Conservation (phyloP, 2,329 filamentous ascomycete genomes). For the Colletotrichum magnum region DNA sequence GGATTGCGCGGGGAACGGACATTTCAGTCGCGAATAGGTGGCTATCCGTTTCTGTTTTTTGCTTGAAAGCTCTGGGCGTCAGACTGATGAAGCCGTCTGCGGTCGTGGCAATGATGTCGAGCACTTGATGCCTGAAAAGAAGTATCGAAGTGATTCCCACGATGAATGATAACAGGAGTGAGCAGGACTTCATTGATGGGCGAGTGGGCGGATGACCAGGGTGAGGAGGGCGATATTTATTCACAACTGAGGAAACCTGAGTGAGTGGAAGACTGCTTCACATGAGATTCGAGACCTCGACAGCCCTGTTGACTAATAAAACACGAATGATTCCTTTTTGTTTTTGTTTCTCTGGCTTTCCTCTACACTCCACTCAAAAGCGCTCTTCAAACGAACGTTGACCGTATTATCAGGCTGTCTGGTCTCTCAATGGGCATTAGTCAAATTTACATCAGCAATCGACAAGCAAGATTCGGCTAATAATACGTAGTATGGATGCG, state of each 20-base stretch:
- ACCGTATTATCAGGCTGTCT: conserved; percentile 6
- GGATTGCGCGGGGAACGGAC: conserved; percentile 81
- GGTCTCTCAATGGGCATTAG: conserved; percentile 40
- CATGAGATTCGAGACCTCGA: conserved; percentile 8
- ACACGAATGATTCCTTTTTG: neutral
- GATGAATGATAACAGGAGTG: conserved; percentile 48
- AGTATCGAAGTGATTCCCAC: conserved; percentile 48
- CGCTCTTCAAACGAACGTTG: neutral
- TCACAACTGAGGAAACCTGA: neutral
- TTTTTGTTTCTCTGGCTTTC: neutral
- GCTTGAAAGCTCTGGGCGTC: neutral
- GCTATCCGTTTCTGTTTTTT: conserved; percentile 30
- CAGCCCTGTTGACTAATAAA: conserved; percentile 6
- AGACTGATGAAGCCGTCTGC: conserved; percentile 39
- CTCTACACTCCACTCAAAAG: conserved; percentile 1
- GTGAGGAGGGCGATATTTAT: neutral
- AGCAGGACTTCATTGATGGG: conserved; percentile 49
- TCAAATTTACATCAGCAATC: conserved; percentile 49
- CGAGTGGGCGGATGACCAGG: neutral
- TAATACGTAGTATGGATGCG: too few relatives aligned
- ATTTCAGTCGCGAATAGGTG: conserved; percentile 64
- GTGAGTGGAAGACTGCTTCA: neutral
- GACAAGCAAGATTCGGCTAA: conserved; percentile 9
- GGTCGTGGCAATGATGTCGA: conserved; percentile 41
- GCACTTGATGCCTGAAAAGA: conserved; percentile 45